Conservation (phyloP, 1,284 basidiomycete species). For the Malassezia sympodialis region DNA sequence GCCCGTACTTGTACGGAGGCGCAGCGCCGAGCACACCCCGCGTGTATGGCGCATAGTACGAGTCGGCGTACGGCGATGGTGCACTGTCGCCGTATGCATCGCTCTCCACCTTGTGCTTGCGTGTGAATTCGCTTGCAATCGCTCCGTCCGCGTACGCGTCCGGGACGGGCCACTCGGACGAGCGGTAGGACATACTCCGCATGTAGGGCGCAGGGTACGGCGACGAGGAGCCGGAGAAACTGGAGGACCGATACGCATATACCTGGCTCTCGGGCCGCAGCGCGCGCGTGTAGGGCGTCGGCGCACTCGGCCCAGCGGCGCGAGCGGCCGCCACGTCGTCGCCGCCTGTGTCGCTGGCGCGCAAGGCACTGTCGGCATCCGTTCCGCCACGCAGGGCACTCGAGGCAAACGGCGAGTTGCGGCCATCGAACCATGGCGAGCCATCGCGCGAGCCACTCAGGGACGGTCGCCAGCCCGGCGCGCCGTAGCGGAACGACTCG, state of each 20-base stretch:
- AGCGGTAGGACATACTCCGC: conserved; percentile 4
- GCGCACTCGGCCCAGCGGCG: background rate
- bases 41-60: conserved; percentile 4
- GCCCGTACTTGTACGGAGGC: conserved; percentile 11
- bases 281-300: background rate
- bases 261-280: background rate
- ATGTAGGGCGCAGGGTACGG: background rate
- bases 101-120: background rate
- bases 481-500: conserved; percentile 20
- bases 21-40: background rate
- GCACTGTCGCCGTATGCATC: background rate
- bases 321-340: background rate
- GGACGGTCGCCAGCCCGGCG: conserved; percentile 10
- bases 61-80: background rate
- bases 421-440: conserved; percentile 36
- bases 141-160: background rate
- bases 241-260: background rate
- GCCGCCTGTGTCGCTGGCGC: background rate
- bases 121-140: background rate
- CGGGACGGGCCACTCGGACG: background rate
- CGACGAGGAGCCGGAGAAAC: background rate
- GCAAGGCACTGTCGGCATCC: background rate
- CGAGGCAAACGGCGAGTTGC: conserved; percentile 38
- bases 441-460: conserved; percentile 20
- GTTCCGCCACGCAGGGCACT: conserved; percentile 12